phyloP scores from a whole-genome alignment of 352 stramenopile species.

The Globisporangium nunn region DNA sequence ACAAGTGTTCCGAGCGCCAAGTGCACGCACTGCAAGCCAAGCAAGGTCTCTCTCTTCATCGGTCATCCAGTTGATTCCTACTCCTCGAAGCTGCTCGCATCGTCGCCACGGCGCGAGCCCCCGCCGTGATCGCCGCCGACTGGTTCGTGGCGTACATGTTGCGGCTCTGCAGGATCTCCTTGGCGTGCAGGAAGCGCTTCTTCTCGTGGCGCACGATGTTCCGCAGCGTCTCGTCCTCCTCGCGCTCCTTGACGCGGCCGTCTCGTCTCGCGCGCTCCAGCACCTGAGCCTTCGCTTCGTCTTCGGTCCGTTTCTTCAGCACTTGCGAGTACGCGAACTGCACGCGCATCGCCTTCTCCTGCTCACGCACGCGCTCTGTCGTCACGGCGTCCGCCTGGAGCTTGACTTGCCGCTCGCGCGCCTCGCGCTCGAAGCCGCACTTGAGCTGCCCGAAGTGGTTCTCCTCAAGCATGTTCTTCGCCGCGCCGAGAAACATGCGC shows the following conservation, averaged over 20 bases:
- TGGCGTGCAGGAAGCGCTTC: conserved; percentile 43
- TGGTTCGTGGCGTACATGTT: conserved; percentile 66
- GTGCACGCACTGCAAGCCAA: too few relatives aligned
- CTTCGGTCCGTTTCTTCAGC: conserved; percentile 18
- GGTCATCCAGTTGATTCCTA: conserved; percentile 10
- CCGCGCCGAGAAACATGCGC: conserved; percentile 78
- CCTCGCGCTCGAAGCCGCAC: conserved; percentile 50
- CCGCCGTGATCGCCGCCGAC: conserved; percentile 21
- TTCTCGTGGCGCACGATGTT: conserved; percentile 57
- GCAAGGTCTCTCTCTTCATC: not conserved
- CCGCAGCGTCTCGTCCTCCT: conserved; percentile 58
- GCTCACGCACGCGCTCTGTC: conserved; percentile 33
- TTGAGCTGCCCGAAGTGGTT: conserved; percentile 67
- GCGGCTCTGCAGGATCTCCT: conserved; percentile 45
- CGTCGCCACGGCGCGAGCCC: conserved; percentile 18
- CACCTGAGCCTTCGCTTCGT: conserved; percentile 16
- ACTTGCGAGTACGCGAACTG: conserved; percentile 21
- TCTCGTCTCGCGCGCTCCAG: conserved; percentile 33
- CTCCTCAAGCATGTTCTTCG: conserved; percentile 79
- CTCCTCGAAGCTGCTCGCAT: conserved; percentile 1
- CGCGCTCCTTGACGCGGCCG: conserved; percentile 22
- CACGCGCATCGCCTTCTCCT: conserved; percentile 31
- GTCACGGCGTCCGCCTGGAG: conserved; percentile 36
- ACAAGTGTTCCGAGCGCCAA: too few relatives aligned
- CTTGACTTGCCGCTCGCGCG: conserved; percentile 35